phyloP scores from a whole-genome alignment of 371 early-diverging fungal genomes.

The Syncephalastrum sp. region DNA sequence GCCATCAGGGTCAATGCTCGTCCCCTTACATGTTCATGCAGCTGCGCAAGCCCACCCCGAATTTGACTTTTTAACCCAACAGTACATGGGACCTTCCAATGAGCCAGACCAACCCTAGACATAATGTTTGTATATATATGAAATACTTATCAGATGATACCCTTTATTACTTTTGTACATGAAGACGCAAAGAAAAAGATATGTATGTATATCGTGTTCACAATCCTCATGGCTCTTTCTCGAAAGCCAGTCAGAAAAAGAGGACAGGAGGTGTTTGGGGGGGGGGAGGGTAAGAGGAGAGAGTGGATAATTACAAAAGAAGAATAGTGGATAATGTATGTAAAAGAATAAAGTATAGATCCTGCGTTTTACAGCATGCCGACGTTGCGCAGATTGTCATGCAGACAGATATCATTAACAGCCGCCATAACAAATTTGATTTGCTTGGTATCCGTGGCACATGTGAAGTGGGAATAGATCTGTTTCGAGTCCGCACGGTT shows the following conservation, averaged over 20 bases:
- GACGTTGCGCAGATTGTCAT: conserved; percentile 59
- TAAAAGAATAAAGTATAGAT: background rate
- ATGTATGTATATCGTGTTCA: too few species aligned
- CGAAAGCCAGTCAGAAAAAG: too few species aligned
- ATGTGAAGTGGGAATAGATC: conserved; percentile 55
- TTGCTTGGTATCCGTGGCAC: conserved; percentile 72
- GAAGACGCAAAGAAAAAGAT: too few species aligned
- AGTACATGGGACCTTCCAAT: conserved; percentile 40
- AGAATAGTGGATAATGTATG: background rate
- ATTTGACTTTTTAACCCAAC: conserved; percentile 55
- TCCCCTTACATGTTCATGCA: conserved; percentile 52
- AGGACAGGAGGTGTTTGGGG: too few species aligned
- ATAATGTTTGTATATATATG: too few species aligned
- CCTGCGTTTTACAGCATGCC: conserved; percentile 54
- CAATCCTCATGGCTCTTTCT: too few species aligned
- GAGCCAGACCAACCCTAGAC: too few species aligned
- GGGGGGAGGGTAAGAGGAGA: too few species aligned
- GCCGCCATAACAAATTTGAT: conserved; percentile 76
- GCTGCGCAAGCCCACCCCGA: conserved; percentile 39
- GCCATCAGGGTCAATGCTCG: conserved; percentile 34
- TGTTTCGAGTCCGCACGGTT: conserved; percentile 43
- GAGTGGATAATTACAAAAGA: too few species aligned
- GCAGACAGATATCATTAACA: conserved; percentile 74
- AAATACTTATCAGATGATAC: too few species aligned
- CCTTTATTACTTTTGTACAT: too few species aligned